Percentiles rank a stretch among this genome's conserved stretches.
These are phyloP conservation scores for Leptographium radiaticola DNA, from an alignment of 2,329 filamentous ascomycete genomes.

Conservation along the genomic window DNA sequence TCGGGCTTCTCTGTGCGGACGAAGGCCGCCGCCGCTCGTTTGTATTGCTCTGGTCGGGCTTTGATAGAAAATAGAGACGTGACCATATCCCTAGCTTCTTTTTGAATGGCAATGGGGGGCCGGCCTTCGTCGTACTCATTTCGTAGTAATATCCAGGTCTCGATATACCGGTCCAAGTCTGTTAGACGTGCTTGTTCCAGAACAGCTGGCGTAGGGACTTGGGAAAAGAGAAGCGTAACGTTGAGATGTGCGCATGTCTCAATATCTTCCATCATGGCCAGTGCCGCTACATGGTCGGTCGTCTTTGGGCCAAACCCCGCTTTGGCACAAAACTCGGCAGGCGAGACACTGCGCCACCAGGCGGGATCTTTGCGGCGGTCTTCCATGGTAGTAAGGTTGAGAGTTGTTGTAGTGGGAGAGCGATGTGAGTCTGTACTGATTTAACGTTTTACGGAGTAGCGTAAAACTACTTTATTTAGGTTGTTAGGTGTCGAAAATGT, in stretches of 20 bases:
- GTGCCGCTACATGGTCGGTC: no score
- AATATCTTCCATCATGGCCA: neutral
- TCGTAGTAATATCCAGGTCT: neutral
- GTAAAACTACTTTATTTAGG: no score
- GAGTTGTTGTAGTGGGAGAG: no score
- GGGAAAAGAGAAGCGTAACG: neutral
- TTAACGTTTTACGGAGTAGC: no score
- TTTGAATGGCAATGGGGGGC: neutral
- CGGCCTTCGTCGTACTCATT: neutral
- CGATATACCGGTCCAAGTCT: neutral
- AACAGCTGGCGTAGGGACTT: neutral
- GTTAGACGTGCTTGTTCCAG: neutral
- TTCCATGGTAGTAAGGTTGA: no score
- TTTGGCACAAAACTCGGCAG: neutral
- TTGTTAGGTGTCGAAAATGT: no score
- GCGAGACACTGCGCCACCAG: neutral
- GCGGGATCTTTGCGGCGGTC: neutral
- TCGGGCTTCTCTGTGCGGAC: neutral
- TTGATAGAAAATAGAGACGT: neutral
- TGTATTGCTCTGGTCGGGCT: neutral
- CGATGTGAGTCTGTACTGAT: no score
- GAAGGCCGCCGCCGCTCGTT: neutral
- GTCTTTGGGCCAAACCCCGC: neutral
- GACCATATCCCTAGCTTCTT: neutral
- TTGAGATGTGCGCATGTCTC: neutral